phyloP scores from a whole-genome alignment of 768 basidiomycete species.

The Butyriboletus loyo region DNA sequence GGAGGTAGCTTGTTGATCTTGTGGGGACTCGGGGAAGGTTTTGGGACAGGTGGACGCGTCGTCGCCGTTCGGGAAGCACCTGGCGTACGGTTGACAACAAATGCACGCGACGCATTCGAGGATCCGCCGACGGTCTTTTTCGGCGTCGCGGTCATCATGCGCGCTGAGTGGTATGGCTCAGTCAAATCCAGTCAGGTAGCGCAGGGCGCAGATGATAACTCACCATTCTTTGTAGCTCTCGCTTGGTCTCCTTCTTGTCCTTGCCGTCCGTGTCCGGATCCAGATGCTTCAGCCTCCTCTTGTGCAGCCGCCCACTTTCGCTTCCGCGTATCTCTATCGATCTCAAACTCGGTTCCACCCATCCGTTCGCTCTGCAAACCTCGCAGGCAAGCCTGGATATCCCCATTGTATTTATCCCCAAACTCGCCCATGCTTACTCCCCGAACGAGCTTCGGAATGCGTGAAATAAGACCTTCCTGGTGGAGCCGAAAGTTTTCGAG shows the following conservation, averaged over 20 bases:
- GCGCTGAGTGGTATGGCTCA: slow-evolving; percentile 34
- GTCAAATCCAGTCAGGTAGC: neutral
- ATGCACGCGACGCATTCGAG: slow-evolving; percentile 43
- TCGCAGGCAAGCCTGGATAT: slow-evolving; percentile 66
- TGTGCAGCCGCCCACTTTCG: slow-evolving; percentile 70
- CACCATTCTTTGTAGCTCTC: slow-evolving; percentile 61
- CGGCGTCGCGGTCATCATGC: slow-evolving; percentile 46
- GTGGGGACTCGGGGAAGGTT: slow-evolving; percentile 35
- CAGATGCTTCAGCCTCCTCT: slow-evolving; percentile 49
- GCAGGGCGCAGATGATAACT: neutral
- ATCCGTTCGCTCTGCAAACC: slow-evolving; percentile 67
- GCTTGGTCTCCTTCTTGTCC: slow-evolving; percentile 13
- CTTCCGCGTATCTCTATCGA: slow-evolving; percentile 68
- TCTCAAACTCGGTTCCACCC: slow-evolving; percentile 49
- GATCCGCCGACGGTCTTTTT: slow-evolving; percentile 46
- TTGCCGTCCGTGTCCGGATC: slow-evolving; percentile 17
- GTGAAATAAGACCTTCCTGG: slow-evolving; percentile 69
- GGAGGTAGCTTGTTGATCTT: slow-evolving; percentile 29
- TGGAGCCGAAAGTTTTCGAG: slow-evolving; percentile 73
- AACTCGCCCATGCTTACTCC: slow-evolving; percentile 74
- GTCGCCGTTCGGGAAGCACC: slow-evolving; percentile 31
- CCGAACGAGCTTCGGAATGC: slow-evolving; percentile 74
- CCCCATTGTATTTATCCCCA: slow-evolving; percentile 72
- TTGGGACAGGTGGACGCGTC: slow-evolving; percentile 27
- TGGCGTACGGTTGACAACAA: slow-evolving; percentile 43